phyloP scores from a whole-genome alignment of 176 grass and related monocot genomes.

The Oryza nivara region DNA sequence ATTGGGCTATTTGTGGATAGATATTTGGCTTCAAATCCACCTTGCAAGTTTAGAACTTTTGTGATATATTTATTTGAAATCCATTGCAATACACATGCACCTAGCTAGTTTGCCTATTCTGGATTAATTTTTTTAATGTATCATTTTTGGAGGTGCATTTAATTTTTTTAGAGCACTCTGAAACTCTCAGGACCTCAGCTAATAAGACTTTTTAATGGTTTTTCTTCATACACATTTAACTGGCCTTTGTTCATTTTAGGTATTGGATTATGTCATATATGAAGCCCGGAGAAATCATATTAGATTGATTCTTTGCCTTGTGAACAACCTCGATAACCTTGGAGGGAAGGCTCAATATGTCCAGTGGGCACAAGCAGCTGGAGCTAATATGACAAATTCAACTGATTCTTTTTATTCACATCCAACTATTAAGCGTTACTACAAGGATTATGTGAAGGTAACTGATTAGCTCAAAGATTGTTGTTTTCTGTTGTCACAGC shows the following conservation, averaged over 20 bases:
- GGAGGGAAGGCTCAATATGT: slow-evolving; percentile 95
- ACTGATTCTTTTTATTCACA: slow-evolving; percentile 82
- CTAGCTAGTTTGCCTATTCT: background rate
- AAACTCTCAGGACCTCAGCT: background rate
- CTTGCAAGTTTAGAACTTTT: no score
- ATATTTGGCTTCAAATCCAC: background rate
- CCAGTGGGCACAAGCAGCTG: slow-evolving; percentile 78
- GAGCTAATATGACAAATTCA: slow-evolving; percentile 61
- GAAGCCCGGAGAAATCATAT: slow-evolving; percentile 72
- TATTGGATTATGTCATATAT: slow-evolving; percentile 90
- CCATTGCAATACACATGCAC: no score
- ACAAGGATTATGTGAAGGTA: slow-evolving; percentile 90
- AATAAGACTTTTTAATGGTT: background rate
- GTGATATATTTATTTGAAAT: no score
- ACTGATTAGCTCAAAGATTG: background rate
- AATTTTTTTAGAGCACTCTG: background rate
- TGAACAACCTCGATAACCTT: slow-evolving; percentile 93
- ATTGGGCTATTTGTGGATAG: no score
- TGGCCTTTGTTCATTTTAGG: slow-evolving; percentile 46
- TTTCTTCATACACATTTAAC: background rate
- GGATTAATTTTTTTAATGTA: background rate
- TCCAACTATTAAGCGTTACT: slow-evolving; percentile 70
- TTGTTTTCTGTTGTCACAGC: background rate
- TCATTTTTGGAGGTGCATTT: background rate
- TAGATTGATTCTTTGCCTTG: slow-evolving; percentile 84